These are phyloP conservation scores for Coemansia furcata DNA, from an alignment of 192 early-diverging fungal genomes.

Conservation along the genomic window DNA sequence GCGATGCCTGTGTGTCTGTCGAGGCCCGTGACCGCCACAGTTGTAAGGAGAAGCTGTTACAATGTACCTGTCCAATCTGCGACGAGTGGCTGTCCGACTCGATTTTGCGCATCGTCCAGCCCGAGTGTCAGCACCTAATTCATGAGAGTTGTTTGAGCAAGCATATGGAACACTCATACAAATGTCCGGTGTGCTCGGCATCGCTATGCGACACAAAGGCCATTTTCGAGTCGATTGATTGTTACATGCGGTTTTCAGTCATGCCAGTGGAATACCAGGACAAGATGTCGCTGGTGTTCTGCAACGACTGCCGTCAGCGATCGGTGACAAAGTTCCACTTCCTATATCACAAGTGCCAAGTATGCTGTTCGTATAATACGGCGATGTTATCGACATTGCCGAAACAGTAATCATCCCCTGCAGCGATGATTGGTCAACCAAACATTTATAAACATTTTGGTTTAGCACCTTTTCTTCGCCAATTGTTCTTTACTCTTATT, in stretches of 20 bases:
- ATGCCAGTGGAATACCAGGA: constrained; percentile 92
- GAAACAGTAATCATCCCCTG: not conserved
- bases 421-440: constrained; percentile 3
- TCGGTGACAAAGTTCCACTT: constrained; percentile 88
- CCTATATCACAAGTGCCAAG: constrained; percentile 90
- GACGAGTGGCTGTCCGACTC: constrained; percentile 94
- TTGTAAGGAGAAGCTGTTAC: constrained; percentile 89
- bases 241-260: constrained; percentile 68
- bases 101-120: constrained; percentile 61
- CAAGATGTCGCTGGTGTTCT: constrained; percentile 71
- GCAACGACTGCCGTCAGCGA: constrained; percentile 93
- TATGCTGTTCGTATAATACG: constrained; percentile 90
- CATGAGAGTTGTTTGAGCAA: constrained; percentile 82
- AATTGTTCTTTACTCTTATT: not conserved
- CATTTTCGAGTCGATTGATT: constrained; percentile 83
- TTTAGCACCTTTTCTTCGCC: not conserved
- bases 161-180: constrained; percentile 87
- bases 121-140: constrained; percentile 85
- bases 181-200: constrained; percentile 93
- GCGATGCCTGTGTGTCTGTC: constrained; percentile 88
- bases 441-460: not conserved
- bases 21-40: constrained; percentile 71
- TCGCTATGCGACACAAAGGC: constrained; percentile 81
- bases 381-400: constrained; percentile 35
- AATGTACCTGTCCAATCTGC: constrained; percentile 95